Percentiles rank a stretch among this genome's conserved stretches.
phyloP scores from a whole-genome alignment of 2,329 filamentous ascomycete genomes.

The Emericellopsis cladophorae region DNA sequence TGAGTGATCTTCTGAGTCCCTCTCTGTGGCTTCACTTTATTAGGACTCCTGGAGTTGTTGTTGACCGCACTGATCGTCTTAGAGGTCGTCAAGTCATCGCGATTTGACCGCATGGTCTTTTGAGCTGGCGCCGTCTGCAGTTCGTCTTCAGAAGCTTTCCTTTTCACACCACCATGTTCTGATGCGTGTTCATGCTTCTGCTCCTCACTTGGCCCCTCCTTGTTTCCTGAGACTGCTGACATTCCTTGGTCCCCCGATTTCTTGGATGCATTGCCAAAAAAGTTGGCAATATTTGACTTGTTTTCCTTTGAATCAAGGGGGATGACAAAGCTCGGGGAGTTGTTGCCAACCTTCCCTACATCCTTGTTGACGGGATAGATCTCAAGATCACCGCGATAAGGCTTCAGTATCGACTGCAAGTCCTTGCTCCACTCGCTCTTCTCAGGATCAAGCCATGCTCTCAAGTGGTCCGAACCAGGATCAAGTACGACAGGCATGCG shows the following conservation, averaged over 20 bases:
- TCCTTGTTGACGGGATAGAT: slow-evolving; percentile 79
- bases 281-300: slow-evolving; percentile 88
- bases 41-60: background rate
- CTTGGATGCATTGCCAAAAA: slow-evolving; percentile 55
- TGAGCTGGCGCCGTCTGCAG: too few relatives aligned
- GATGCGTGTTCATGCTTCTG: background rate
- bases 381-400: slow-evolving; percentile 67
- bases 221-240: background rate
- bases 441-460: slow-evolving; percentile 66
- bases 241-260: background rate
- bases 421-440: slow-evolving; percentile 63
- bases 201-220: background rate
- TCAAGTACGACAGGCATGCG: slow-evolving; percentile 93
- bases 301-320: slow-evolving; percentile 78
- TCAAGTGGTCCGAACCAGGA: slow-evolving; percentile 56
- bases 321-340: slow-evolving; percentile 71
- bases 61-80: background rate
- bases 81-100: background rate
- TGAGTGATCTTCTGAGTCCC: background rate
- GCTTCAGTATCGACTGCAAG: slow-evolving; percentile 66
- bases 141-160: background rate
- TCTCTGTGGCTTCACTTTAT: background rate
- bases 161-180: background rate
- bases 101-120: background rate
- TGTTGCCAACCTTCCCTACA: slow-evolving; percentile 89